Percentiles rank a stretch among this genome's conserved stretches.
Evolutionary conservation across 495 filamentous ascomycete species (phyloP).

Genomic region (Aspergillus funiculosus): DNA sequence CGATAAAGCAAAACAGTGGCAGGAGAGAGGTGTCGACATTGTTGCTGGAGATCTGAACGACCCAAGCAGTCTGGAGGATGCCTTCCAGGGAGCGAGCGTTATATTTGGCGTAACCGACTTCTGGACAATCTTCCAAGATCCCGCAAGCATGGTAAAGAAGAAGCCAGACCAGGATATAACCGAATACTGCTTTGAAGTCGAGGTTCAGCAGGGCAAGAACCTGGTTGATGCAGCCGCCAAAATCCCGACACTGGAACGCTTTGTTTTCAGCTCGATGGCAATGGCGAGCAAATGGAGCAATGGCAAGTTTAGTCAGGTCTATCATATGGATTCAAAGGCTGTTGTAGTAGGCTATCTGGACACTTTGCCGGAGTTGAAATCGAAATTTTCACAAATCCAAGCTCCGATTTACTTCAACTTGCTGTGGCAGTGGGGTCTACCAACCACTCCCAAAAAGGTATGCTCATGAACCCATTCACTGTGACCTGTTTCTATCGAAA

Average conservation of each 20-base stretch:
- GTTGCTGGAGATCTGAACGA: neutral
- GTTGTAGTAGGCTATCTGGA: neutral
- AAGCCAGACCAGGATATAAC: neutral
- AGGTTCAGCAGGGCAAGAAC: neutral
- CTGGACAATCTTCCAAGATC: neutral
- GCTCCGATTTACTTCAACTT: conserved; percentile 1
- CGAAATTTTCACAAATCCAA: neutral
- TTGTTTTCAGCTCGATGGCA: neutral
- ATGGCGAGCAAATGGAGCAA: neutral
- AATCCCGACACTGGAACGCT: neutral
- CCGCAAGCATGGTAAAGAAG: neutral
- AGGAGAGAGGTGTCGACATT: neutral
- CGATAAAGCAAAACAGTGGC: neutral
- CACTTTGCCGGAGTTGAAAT: neutral
- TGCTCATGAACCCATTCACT: neutral
- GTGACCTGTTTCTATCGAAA: neutral
- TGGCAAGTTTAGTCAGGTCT: neutral
- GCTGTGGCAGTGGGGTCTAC: conserved; percentile 1
- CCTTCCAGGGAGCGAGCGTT: neutral
- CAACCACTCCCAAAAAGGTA: neutral
- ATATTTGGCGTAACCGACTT: neutral
- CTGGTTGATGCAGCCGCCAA: neutral
- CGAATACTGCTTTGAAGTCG: neutral
- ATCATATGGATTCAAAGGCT: neutral
- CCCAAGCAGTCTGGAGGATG: neutral